These are phyloP conservation scores for Cladosporium velox DNA, from an alignment of 2,329 filamentous ascomycete genomes.

Conservation along the genomic window DNA sequence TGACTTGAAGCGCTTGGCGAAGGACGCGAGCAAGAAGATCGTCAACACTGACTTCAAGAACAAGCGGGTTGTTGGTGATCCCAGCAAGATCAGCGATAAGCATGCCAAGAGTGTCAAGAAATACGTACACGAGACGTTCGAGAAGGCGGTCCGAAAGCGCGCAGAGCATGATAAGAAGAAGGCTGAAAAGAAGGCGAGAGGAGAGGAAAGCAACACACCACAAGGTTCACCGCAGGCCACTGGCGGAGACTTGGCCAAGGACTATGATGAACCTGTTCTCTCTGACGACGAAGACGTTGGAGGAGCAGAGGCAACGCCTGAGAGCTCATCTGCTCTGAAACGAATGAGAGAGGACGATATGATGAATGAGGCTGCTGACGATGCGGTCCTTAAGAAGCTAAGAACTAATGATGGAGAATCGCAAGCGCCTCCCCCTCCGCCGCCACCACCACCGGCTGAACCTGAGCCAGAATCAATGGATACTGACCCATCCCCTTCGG, in stretches of 20 bases:
- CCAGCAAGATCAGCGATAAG: slow-evolving; percentile 73
- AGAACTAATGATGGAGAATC: slow-evolving; percentile 32
- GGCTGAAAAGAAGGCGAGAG: slow-evolving; percentile 48
- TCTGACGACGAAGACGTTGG: slow-evolving; percentile 36
- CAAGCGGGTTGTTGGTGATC: slow-evolving; percentile 75
- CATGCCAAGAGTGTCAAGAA: slow-evolving; percentile 80
- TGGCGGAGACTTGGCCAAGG: slow-evolving; percentile 27
- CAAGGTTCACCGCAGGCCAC: slow-evolving; percentile 32
- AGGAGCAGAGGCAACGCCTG: slow-evolving; percentile 30
- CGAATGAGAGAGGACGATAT: slow-evolving; percentile 32
- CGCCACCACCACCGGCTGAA: slow-evolving; percentile 42
- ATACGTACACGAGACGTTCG: slow-evolving; percentile 81
- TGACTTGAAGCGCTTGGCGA: slow-evolving; percentile 64
- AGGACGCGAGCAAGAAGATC: slow-evolving; percentile 75
- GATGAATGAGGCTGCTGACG: slow-evolving; percentile 40
- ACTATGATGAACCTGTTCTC: slow-evolving; percentile 27
- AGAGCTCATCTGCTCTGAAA: slow-evolving; percentile 31
- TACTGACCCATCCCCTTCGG: slow-evolving; percentile 29
- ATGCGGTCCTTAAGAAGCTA: slow-evolving; percentile 34
- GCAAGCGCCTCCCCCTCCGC: slow-evolving; percentile 42
- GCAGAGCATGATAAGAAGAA: slow-evolving; percentile 67
- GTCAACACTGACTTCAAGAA: slow-evolving; percentile 92
- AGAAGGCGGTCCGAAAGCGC: slow-evolving; percentile 80
- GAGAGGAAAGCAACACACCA: slow-evolving; percentile 33
- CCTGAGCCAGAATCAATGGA: slow-evolving; percentile 22